phyloP scores from a whole-genome alignment of 768 basidiomycete species.

The Tricholoma hemisulphureum region DNA sequence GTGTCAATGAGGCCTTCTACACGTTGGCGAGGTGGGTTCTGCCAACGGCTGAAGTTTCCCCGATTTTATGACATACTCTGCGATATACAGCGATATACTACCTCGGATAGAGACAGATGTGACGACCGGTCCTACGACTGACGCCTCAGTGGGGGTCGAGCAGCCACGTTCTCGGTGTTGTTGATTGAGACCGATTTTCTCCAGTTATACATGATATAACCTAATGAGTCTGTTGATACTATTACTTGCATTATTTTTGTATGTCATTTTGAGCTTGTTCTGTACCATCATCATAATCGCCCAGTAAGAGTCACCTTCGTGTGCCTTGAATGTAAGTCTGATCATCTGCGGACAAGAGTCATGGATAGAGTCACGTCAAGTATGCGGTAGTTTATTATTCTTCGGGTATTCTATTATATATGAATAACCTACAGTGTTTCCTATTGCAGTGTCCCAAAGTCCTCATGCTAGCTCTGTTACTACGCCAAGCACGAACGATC shows the following conservation, averaged over 20 bases:
- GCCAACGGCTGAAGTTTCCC: not conserved
- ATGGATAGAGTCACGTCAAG: too few species aligned
- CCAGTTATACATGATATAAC: too few species aligned
- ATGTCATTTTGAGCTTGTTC: too few species aligned
- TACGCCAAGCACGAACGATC: not conserved
- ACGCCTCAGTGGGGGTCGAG: slow-evolving; percentile 48
- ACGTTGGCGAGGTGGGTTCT: slow-evolving; percentile 80
- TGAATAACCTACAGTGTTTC: not conserved
- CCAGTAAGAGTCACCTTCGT: too few species aligned
- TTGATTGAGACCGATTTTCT: slow-evolving; percentile 29
- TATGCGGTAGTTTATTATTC: too few species aligned
- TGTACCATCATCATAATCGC: too few species aligned
- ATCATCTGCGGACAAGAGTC: too few species aligned
- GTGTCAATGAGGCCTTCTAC: slow-evolving; percentile 98
- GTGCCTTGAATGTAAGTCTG: too few species aligned
- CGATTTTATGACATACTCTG: not conserved
- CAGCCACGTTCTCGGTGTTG: slow-evolving; percentile 40
- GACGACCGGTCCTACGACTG: slow-evolving; percentile 35
- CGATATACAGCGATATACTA: slow-evolving; percentile 81
- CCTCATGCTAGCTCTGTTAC: not conserved
- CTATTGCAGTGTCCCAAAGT: not conserved
- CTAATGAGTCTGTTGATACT: too few species aligned
- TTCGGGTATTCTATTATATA: not conserved
- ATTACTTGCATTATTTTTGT: too few species aligned
- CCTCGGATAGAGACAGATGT: slow-evolving; percentile 81